Conservation (phyloP, 202 grass and related monocot genomes). For the Carex sylvatica region DNA sequence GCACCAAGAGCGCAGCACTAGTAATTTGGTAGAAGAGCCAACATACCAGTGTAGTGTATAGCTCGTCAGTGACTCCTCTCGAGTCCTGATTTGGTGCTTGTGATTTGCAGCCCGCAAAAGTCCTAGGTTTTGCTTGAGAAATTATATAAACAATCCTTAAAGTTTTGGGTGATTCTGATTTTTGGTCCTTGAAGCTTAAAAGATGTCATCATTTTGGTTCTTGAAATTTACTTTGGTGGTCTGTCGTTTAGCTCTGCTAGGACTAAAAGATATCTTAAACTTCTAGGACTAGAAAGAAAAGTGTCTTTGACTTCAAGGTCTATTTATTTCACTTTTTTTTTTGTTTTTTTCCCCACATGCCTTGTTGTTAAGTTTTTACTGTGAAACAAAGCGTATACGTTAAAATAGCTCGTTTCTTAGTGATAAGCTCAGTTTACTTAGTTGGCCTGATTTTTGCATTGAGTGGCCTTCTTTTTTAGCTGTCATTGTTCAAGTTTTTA, state of each 20-base stretch:
- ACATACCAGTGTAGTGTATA: slow-evolving; percentile 25
- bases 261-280: slow-evolving; percentile 8
- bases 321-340: slow-evolving; percentile 9
- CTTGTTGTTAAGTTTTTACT: slow-evolving; percentile 17
- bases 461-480: background rate
- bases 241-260: background rate
- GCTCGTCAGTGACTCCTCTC: slow-evolving; percentile 1
- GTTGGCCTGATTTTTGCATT: background rate
- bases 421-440: slow-evolving; percentile 18
- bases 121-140: slow-evolving; percentile 24
- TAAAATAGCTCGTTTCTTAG: slow-evolving; percentile 20
- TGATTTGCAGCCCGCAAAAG: background rate
- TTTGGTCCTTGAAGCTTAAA: background rate
- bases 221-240: background rate
- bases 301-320: background rate
- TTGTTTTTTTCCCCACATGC: background rate
- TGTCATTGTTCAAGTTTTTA: background rate
- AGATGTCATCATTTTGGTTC: background rate
- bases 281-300: slow-evolving; percentile 9
- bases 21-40: background rate
- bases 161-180: slow-evolving; percentile 15
- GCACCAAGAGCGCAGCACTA: slow-evolving; percentile 17
- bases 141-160: slow-evolving; percentile 13
- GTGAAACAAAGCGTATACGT: slow-evolving; percentile 21
- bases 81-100: slow-evolving; percentile 23